Evolutionary conservation across 495 filamentous ascomycete genomes (phyloP), one percentile per base, ranked within the genome.

Genomic region (Xylaria curta): DNA sequence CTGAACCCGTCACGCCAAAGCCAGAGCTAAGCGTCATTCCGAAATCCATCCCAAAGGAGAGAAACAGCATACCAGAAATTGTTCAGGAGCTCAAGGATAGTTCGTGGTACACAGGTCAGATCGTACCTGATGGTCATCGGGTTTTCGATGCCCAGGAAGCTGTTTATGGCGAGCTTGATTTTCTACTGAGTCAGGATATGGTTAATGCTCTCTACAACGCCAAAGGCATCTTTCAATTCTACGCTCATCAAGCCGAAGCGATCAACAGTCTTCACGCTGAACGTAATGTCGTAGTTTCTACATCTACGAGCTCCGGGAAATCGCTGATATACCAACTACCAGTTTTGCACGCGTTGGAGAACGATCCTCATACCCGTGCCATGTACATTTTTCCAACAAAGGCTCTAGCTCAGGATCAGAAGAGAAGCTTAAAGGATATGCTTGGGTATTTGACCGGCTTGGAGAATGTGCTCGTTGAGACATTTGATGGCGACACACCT

Each of bases 361-460:
- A 87, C 54, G 92, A 98, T 73, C 79, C 76, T 4, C 85, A 91
- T 59, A 91, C 93, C 54, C 85, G 95, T 74, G 95, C 96, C 12
- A 94, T 99, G 91, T 98, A 97, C 78, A 97, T 99, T 28, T 99
- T 99, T 72, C 96, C 96, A 1, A 99, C 96, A 3, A 99, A 99
- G 82, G 96, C 96, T 13, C 84, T 99, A 17, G 96, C 96, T 3
- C 96, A 99, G 79, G 96, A 98, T 81, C 96, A 99, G 81, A 89
- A 89, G 76, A 87, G 96, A 70, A 97, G 95, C 75, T 85, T 98
- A 79, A 91, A 92, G 75, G 94, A 97, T 58, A 83, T 99, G 69
- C 82, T 98, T 56, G 80, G 86, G 24, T 97, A 90, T 76, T 93
- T 99, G 87, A 85, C 89, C 4, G 89, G 89, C 0, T 78, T 98